Conservation (phyloP, 2,329 filamentous ascomycete genomes). For the Diaporthe amygdali region DNA sequence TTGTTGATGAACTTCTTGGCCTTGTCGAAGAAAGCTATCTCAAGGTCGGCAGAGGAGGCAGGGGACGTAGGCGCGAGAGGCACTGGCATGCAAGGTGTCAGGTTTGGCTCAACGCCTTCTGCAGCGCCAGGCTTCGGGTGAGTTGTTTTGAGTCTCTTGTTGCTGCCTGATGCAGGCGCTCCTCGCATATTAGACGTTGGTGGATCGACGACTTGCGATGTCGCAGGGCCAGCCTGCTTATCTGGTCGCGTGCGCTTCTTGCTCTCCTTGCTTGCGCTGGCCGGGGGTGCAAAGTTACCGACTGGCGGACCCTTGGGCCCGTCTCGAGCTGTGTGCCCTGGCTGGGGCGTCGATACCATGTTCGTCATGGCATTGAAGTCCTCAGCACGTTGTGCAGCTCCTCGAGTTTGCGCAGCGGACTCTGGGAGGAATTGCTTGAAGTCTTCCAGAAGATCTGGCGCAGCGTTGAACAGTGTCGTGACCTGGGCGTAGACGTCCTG, state of each 20-base stretch:
- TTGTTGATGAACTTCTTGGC: conserved; percentile 97
- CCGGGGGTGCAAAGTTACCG: conserved; percentile 86
- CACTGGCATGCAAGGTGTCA: conserved; percentile 87
- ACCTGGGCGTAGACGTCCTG: conserved; percentile 98
- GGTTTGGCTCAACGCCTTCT: conserved; percentile 78
- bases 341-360: conserved; percentile 61
- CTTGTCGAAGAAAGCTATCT: conserved; percentile 92
- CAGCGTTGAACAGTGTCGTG: conserved; percentile 89
- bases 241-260: conserved; percentile 81
- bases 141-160: conserved; percentile 75
- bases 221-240: conserved; percentile 54
- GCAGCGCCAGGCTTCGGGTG: conserved; percentile 65
- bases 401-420: conserved; percentile 66
- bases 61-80: conserved; percentile 80
- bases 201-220: conserved; percentile 40
- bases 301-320: conserved; percentile 87
- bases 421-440: conserved; percentile 99
- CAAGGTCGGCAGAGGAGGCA: conserved; percentile 78
- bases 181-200: conserved; percentile 43
- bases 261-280: conserved; percentile 83
- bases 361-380: conserved; percentile 59
- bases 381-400: conserved; percentile 69
- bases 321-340: conserved; percentile 54
- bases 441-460: conserved; percentile 93
- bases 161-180: conserved; percentile 42